Conservation (phyloP, 2,329 filamentous ascomycete species). For the Colletotrichum sidae region DNA sequence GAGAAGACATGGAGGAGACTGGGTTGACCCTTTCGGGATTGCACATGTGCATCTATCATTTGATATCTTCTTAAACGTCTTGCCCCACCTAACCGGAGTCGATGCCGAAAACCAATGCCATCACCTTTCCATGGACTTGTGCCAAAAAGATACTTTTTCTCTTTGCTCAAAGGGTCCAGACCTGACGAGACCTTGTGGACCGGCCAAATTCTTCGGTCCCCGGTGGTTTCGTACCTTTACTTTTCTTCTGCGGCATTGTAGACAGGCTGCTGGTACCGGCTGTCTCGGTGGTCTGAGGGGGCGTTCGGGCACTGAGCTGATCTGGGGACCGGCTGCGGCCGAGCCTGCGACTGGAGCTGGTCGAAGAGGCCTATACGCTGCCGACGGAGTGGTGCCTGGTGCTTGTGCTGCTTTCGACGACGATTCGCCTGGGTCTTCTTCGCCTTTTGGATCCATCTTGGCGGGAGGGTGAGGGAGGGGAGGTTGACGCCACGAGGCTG, state of each 20-base stretch:
- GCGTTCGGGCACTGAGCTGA: neutral
- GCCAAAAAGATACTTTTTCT: constrained; percentile 6
- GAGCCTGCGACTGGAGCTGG: constrained; percentile 4
- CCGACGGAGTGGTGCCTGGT: no score
- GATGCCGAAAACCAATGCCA: constrained; percentile 12
- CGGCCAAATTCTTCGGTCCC: no score
- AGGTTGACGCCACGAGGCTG: neutral
- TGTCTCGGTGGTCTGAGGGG: constrained; percentile 16
- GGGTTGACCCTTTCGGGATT: neutral
- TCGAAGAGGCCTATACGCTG: constrained; percentile 2
- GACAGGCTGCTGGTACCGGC: constrained; percentile 22
- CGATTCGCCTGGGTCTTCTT: neutral
- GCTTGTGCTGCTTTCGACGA: neutral
- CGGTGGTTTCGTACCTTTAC: constrained; percentile 21
- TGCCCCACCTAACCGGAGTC: constrained; percentile 22
- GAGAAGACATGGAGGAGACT: neutral
- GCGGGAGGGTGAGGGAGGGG: neutral
- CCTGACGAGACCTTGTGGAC: no score
- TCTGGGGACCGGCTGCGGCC: neutral
- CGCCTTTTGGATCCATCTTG: neutral
- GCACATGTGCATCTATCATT: constrained; percentile 12
- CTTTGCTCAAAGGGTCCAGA: no score
- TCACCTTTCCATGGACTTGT: neutral
- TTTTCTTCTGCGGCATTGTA: constrained; percentile 29
- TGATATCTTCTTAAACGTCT: constrained; percentile 7